Base-by-base conservation (phyloP, 164 flowering plant genomes). In the Macadamia integrifolia region DNA sequence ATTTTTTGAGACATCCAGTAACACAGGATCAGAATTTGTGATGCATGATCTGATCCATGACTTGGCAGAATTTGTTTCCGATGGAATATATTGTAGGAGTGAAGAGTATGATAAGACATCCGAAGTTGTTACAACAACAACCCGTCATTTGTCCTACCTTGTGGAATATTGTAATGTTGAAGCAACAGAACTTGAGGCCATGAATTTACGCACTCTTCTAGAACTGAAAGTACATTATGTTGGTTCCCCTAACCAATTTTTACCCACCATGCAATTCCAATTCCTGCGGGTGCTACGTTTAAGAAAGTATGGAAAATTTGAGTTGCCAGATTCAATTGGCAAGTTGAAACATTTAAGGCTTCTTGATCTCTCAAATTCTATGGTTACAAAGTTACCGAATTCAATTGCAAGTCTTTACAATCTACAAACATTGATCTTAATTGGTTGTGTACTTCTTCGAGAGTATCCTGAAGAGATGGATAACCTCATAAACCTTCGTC, bases 331-430 rank as follows among this genome's bases (percentile, higher is more conserved):
- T 42, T 62, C 74, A 1, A 6, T 58, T 29, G 52, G 28, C 12
- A 43, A 59, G 23, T 58, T 67, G 18, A 71, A 56, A 15, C 67
- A 62, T 11, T 29, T 75, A 43, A 57, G 76, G 42, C 52, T 40
- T 69, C 59, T 67, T 69, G 31, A 78, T 67, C 49, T 73, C 66
- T 62, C 73, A 61, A 0, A 29, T 48, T 49, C 75, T 58, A 17
- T 30, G 1, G 71, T 62, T 56, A 49, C 9, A 18, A 14, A 13
- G 44, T 53, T 77, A 49, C 77, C 77, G 13, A 31, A 66, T 4
- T 66, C 72, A 4, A 60, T 55, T 6, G 52, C 53, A 5, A 46
- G 18, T 30, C 40, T 76, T 6, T 57, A 18, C 12, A 71, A 56
- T 50, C 66, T 58, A 50, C 75, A 61, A 8, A 50, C 64, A 49